Evolutionary conservation across 2,329 filamentous ascomycete genomes (phyloP), one percentile per base, ranked within the genome.

Genomic region (Clarireedia paspali): DNA sequence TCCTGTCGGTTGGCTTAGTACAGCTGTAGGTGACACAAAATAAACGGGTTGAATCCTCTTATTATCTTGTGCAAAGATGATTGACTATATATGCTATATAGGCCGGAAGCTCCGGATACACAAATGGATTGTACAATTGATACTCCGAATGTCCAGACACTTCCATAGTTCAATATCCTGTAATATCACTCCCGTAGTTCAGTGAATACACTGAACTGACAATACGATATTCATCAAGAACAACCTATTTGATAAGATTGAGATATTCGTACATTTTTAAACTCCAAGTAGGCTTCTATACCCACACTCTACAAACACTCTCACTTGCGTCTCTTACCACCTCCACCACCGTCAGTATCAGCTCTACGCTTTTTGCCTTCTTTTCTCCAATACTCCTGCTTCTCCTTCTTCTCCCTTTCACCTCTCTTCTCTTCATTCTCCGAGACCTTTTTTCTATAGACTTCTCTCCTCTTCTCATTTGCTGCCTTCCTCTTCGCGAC

Each of bases 341-440:
- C 69, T 42, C 77, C 80, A 57, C 72, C 74, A 30, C 74, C 78
- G 51, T 75, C 77, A 20, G 74, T 76, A 62, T 77, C 74, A 36
- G 77, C 77, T 71, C 81, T 83, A 63, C 86, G 77, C 75, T 89
- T 89, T 76, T 87, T 89, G 9, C 94, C 94, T 74, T 99, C 95
- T 66, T 84, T 85, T 66, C 84, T 79, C 94, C 94, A 99, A 69
- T 84, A 99, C 65, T 96, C 91, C 71, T 95, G 87, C 69, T 84
- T 87, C 76, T 99, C 92, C 66, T 84, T 83, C 82, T 91, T 95
- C 77, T 97, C 91, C 52, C 91, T 78, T 59, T 85, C 89, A 57
- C 81, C 81, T 74, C 89, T 88, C 83, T 91, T 95, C 80, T 95
- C 91, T 67, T 84, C 79, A 67, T 85, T 84, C 67, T 89, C 89